Percentiles rank a stretch among this genome's conserved stretches.
These are phyloP conservation scores for Theobroma grandiflorum DNA, from an alignment of 441 rosid genomes.

Conservation along the genomic window DNA sequence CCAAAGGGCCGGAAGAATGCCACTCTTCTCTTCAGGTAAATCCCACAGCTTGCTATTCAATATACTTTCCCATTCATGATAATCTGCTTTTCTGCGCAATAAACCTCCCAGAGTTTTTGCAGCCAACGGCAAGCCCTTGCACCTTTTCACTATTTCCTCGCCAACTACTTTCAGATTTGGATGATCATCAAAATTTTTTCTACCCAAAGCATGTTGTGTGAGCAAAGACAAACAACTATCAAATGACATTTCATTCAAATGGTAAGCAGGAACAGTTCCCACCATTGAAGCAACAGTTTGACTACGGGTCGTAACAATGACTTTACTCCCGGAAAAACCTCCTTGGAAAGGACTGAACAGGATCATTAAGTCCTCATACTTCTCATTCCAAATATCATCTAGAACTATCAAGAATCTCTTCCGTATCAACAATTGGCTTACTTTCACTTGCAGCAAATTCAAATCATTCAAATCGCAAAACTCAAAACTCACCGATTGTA, in stretches of 20 bases:
- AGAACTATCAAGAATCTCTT: conserved; percentile 5
- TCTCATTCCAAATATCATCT: conserved; percentile 17
- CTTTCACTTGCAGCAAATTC: neutral
- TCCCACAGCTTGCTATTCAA: conserved; percentile 36
- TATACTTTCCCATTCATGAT: conserved; percentile 18
- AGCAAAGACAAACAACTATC: neutral
- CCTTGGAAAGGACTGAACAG: neutral
- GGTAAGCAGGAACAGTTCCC: conserved; percentile 2
- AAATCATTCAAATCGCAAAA: neutral
- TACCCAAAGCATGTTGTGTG: conserved; percentile 12
- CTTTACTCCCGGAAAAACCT: conserved; percentile 8
- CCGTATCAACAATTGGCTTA: neutral
- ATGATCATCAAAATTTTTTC: neutral
- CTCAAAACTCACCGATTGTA: neutral
- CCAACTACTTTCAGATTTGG: neutral
- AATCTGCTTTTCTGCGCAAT: neutral
- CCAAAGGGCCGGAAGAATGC: conserved; percentile 25
- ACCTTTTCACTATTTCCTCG: conserved; percentile 28
- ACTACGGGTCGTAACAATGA: conserved; percentile 5
- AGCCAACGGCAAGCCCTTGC: conserved; percentile 32
- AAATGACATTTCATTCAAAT: neutral
- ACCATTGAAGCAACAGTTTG: neutral
- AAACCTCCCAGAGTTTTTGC: conserved; percentile 39
- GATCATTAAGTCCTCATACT: neutral
- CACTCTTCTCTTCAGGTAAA: conserved; percentile 20